These are phyloP conservation scores for Rhodamnia argentea DNA, from an alignment of 345 rosid species.

Conservation along the genomic window DNA sequence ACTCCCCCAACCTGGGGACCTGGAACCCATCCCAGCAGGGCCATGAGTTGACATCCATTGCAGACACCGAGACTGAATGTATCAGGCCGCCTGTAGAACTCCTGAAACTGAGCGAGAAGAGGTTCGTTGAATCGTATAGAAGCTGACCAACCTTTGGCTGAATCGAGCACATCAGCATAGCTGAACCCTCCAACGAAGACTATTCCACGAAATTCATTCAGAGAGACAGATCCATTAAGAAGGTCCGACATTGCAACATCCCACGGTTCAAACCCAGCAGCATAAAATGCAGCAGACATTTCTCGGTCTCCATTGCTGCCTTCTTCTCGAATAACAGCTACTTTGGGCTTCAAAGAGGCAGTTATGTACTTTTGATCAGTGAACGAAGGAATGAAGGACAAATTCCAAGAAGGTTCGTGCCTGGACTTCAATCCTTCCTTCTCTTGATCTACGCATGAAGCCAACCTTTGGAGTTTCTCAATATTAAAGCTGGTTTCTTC, in stretches of 20 bases:
- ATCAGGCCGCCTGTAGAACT: slow-evolving; percentile 76
- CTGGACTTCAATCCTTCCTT: slow-evolving; percentile 74
- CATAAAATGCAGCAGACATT: slow-evolving; percentile 85
- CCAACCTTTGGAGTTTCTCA: slow-evolving; percentile 70
- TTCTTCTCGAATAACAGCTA: slow-evolving; percentile 90
- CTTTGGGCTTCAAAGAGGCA: slow-evolving; percentile 61
- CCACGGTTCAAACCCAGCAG: slow-evolving; percentile 97
- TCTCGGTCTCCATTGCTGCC: slow-evolving; percentile 97
- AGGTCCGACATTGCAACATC: slow-evolving; percentile 91
- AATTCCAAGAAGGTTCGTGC: slow-evolving; percentile 61
- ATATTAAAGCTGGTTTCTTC: slow-evolving; percentile 88
- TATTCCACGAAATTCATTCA: slow-evolving; percentile 65
- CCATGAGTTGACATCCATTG: slow-evolving; percentile 97
- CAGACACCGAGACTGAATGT: slow-evolving; percentile 92
- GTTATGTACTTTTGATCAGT: slow-evolving; percentile 51
- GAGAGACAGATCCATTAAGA: slow-evolving; percentile 45
- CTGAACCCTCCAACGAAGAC: slow-evolving; percentile 96
- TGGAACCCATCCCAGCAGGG: slow-evolving; percentile 87
- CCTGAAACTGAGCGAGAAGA: slow-evolving; percentile 67
- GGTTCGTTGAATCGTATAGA: slow-evolving; percentile 78
- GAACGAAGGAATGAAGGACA: slow-evolving; percentile 63
- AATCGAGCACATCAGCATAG: slow-evolving; percentile 88
- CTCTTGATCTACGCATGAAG: slow-evolving; percentile 77
- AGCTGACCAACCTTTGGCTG: slow-evolving; percentile 99
- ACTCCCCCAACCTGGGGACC: slow-evolving; percentile 90